Conservation (phyloP, 2,329 filamentous ascomycete genomes). For the Macrophomina pseudophaseolina region DNA sequence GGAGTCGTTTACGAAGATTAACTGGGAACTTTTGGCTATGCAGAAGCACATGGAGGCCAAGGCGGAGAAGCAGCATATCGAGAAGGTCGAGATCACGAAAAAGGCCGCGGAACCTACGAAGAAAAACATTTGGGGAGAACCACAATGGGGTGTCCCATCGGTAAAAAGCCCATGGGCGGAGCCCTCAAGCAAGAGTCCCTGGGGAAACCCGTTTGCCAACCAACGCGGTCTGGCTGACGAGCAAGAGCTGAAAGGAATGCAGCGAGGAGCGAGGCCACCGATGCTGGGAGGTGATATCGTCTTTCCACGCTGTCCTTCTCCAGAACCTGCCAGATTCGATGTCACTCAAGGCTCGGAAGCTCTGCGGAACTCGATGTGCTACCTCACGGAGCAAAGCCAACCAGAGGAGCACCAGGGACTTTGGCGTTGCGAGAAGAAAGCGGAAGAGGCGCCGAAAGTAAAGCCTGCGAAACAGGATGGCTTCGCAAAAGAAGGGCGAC, state of each 20-base stretch:
- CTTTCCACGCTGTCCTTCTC: constrained; percentile 82
- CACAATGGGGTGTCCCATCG: constrained; percentile 30
- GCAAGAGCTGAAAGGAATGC: constrained; percentile 58
- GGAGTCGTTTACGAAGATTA: constrained; percentile 66
- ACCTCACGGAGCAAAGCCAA: constrained; percentile 55
- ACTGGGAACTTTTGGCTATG: constrained; percentile 82
- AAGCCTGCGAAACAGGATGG: constrained; percentile 27
- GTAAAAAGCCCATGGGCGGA: constrained; percentile 12
- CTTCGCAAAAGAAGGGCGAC: background rate
- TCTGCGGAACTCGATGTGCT: constrained; percentile 55
- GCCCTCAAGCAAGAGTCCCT: constrained; percentile 35
- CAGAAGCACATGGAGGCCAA: constrained; percentile 72
- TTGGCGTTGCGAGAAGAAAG: constrained; percentile 61
- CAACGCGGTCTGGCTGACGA: constrained; percentile 38
- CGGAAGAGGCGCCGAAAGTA: constrained; percentile 29
- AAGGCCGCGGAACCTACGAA: constrained; percentile 30
- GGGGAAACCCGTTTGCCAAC: constrained; percentile 45
- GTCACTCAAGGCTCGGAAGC: constrained; percentile 68
- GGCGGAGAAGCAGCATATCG: constrained; percentile 33
- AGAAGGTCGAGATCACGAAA: constrained; percentile 41
- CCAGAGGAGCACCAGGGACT: constrained; percentile 54
- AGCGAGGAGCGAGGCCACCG: constrained; percentile 70
- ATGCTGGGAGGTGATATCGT: constrained; percentile 84
- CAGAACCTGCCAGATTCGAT: constrained; percentile 83
- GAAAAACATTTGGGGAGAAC: constrained; percentile 45